Evolutionary conservation across 257 asterid genomes (phyloP), one percentile per base, ranked within the genome.

Genomic region (Solanum chiquidenum): DNA sequence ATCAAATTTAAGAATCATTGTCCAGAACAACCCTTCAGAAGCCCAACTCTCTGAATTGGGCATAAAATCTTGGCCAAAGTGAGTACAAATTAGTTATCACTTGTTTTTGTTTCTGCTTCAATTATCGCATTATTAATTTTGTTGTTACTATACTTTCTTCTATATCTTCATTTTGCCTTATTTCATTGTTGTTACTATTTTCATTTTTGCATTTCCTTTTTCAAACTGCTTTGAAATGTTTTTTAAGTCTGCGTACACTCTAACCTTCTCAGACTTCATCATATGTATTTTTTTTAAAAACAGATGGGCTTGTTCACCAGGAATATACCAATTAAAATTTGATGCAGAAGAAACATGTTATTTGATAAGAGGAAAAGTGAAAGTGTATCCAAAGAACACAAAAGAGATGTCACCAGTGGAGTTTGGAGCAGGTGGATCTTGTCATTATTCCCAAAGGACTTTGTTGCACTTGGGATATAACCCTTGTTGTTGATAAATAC

Each of bases 51-150:
- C 93, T 21, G 90, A 95, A 86, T 94, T 95, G 35, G 98, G 98
- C 89, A 92, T 94, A 92, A 95, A 95, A 83, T 95, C 96, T 49
- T 96, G 98, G 98, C 99, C 99, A 89, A 96, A 96, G 98, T 96
- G 92, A 94, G 94, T 87, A 55, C 6, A 58, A 20, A 58, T 58
- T 21, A 7, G 66, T 58, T 58, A 58, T 58, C 62, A 52, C 62
- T 52, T 52, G 21, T 52, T 6, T 52, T 52, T 16, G 12, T 58
- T 58, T 58, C 12, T 7, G 12, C 27, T 58, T 58, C 27, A 6
- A 1, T 55, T 55, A 58, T 58, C 25, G 27, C 66, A 58, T 7
- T 21, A 58, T 20, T 58, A 20, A 3, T 58, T 25, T 58, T 7
- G 27, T 58, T 20, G 66, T 58, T 58, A 58, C 66, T 20, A 58